Evolutionary conservation across 805 yeast species (phyloP), one percentile per base, ranked within the genome.

Genomic region (Yarrowia sp.): DNA sequence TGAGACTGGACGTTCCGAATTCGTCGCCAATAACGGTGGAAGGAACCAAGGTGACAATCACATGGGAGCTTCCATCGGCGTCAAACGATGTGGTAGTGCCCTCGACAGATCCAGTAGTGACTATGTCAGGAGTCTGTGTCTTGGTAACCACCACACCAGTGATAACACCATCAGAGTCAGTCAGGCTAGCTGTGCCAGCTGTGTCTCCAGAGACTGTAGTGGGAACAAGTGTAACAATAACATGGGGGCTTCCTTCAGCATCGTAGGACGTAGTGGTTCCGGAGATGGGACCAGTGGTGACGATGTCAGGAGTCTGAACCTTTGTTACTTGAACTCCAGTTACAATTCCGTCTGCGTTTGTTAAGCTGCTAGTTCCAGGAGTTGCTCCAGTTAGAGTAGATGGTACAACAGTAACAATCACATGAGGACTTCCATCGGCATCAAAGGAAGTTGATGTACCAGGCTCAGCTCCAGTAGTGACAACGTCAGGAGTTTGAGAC

Each of bases 361-460:
- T 12, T 10, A 36, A 12, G 38, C 38, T 36, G 13, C 13, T 10
- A 36, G 38, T 36, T 10, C 38, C 38, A 36, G 38, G 13, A 12
- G 38, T 36, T 10, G 7, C 30, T 3, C 56, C 56, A 17, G 13
- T 17, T 0, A 19, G 30, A 4, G 56, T 50, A 10, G n/a, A 12
- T 7, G 56, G 56, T 15, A 34, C n/a, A 34, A 50, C n/a, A 17
- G 56, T 50, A 2, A 12, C 56, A 7, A 50, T 50, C 10, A 50
- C n/a, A 8, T 49, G 20, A n/a, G 14, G 0, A 3, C 24, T 33
- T 1, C 55, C 39, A 8, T 17, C 19, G 3, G 14, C 38, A 30
- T 49, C 53, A 0, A 6, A 1, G 2, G 39, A 19, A 0, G 53
- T 33, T 2, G 39, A 5, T 0, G 53, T 49, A 1, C 53, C 53